These are phyloP conservation scores for Musa troglodytarum DNA, from an alignment of 176 grass and related monocot genomes.

Conservation along the genomic window DNA sequence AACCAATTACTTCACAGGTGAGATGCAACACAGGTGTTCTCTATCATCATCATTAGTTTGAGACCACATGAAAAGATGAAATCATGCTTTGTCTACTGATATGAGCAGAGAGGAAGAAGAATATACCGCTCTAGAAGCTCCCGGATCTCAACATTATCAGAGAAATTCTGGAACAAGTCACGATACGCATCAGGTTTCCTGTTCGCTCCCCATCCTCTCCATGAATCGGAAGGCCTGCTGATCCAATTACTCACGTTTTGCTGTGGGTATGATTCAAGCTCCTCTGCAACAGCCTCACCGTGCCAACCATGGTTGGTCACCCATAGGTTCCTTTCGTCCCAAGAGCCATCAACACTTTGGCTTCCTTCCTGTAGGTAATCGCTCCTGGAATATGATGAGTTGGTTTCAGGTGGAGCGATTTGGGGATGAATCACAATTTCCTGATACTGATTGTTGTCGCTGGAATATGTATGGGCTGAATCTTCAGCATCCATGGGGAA, in stretches of 20 bases:
- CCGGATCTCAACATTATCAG: slow-evolving; percentile 69
- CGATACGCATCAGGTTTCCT: slow-evolving; percentile 20
- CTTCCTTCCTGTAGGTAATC: slow-evolving; percentile 56
- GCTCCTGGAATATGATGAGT: slow-evolving; percentile 39
- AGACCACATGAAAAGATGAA: neutral
- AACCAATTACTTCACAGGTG: no score
- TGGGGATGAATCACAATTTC: slow-evolving; percentile 38
- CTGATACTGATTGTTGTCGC: neutral
- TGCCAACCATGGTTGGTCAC: slow-evolving; percentile 52
- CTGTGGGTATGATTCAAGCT: slow-evolving; percentile 44
- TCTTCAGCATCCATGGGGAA: slow-evolving; percentile 4
- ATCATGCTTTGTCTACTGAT: neutral
- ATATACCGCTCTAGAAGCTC: slow-evolving; percentile 81
- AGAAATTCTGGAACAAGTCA: slow-evolving; percentile 28
- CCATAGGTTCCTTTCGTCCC: slow-evolving; percentile 93
- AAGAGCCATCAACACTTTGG: slow-evolving; percentile 53
- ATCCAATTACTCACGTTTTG: slow-evolving; percentile 43
- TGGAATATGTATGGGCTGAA: slow-evolving; percentile 19
- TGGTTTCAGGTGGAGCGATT: slow-evolving; percentile 32
- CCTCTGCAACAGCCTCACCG: slow-evolving; percentile 43
- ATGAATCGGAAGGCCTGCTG: slow-evolving; percentile 56
- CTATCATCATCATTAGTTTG: neutral
- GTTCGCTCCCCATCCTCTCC: slow-evolving; percentile 47
- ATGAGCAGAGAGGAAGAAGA: neutral
- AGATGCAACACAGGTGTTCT: neutral